These are phyloP conservation scores for Prunus mongolica DNA, from an alignment of 306 rosid species.

Conservation along the genomic window DNA sequence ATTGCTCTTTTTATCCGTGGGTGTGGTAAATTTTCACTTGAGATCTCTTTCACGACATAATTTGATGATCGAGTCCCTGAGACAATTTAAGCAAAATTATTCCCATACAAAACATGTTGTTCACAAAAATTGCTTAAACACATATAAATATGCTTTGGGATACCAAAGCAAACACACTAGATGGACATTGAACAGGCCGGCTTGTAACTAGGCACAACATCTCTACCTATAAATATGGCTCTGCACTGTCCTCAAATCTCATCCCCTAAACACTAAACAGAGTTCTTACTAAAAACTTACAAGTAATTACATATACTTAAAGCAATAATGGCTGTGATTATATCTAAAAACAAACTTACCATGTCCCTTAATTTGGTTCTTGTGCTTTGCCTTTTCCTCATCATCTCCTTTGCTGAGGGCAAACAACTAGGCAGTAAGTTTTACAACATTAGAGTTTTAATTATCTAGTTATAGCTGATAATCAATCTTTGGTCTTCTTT, in stretches of 20 bases:
- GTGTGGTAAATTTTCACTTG: no score
- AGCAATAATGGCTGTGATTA: neutral
- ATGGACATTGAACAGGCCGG: neutral
- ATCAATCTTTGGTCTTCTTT: neutral
- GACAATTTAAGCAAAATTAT: no score
- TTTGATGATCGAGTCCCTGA: no score
- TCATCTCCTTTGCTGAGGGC: slow-evolving; percentile 1
- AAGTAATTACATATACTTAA: neutral
- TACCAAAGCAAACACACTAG: neutral
- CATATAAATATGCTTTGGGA: neutral
- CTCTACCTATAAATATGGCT: neutral
- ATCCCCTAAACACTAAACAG: neutral
- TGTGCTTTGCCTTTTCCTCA: neutral
- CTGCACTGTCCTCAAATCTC: neutral
- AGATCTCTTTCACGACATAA: no score
- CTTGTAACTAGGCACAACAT: neutral
- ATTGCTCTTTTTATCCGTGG: no score
- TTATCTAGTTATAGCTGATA: neutral
- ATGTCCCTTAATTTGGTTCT: neutral
- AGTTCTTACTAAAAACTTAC: neutral
- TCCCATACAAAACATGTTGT: neutral
- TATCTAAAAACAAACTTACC: neutral
- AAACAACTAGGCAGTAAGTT: neutral
- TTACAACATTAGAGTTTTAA: neutral
- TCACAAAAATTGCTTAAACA: neutral